These are phyloP conservation scores for Phytopythium kandeliae DNA, from an alignment of 352 stramenopile species.

Conservation along the genomic window DNA sequence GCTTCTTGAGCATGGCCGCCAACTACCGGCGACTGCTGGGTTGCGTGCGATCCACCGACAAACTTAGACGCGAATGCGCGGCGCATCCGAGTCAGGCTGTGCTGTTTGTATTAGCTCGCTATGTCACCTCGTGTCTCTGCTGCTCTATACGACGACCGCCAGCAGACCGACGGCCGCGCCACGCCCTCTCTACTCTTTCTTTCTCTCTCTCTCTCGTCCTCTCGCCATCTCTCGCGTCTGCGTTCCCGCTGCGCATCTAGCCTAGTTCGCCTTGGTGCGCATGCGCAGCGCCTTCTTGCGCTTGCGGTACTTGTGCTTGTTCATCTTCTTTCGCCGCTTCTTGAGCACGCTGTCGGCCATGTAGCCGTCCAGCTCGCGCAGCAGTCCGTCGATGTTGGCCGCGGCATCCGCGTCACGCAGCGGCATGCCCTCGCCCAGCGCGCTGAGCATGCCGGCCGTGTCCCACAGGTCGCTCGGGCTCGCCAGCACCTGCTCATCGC, in stretches of 20 bases:
- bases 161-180: too few relatives aligned
- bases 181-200: too few relatives aligned
- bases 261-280: slow-evolving; percentile 89
- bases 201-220: too few relatives aligned
- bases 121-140: too few relatives aligned
- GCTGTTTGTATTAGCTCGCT: too few relatives aligned
- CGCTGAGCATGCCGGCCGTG: slow-evolving; percentile 76
- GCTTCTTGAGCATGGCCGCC: slow-evolving; percentile 35
- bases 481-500: slow-evolving; percentile 16
- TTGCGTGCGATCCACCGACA: too few relatives aligned
- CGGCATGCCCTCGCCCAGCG: slow-evolving; percentile 50
- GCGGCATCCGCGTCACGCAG: slow-evolving; percentile 31
- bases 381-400: slow-evolving; percentile 43
- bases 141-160: too few relatives aligned
- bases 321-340: slow-evolving; percentile 92
- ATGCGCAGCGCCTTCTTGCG: slow-evolving; percentile 84
- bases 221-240: too few relatives aligned
- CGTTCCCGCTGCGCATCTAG: too few relatives aligned
- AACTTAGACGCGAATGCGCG: too few relatives aligned
- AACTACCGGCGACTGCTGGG: not conserved
- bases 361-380: slow-evolving; percentile 72
- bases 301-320: slow-evolving; percentile 92
- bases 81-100: too few relatives aligned
- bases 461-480: slow-evolving; percentile 69
- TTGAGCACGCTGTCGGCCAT: slow-evolving; percentile 83